These are phyloP conservation scores for Trichoderma koningii DNA, from an alignment of 2,329 filamentous ascomycete species.

Conservation along the genomic window DNA sequence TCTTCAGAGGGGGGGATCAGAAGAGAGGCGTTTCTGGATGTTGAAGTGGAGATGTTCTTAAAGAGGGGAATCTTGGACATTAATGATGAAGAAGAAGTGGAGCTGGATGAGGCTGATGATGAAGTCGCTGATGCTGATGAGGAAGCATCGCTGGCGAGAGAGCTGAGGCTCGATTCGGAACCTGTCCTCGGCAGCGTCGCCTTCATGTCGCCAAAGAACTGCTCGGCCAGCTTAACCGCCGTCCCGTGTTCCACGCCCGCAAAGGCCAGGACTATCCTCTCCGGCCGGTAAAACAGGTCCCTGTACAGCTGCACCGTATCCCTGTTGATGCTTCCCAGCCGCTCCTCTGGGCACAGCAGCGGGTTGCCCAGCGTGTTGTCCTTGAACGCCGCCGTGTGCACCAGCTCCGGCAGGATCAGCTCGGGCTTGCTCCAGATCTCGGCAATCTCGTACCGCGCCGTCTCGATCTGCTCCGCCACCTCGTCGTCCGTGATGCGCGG, in stretches of 20 bases:
- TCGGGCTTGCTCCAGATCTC: slow-evolving; percentile 99
- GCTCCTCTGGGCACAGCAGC: slow-evolving; percentile 83
- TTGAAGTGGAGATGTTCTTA: slow-evolving; percentile 81
- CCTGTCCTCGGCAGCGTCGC: slow-evolving; percentile 54
- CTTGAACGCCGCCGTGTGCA: slow-evolving; percentile 94
- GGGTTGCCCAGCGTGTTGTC: slow-evolving; percentile 96
- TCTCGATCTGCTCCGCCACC: slow-evolving; percentile 82
- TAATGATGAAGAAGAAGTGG: slow-evolving; percentile 57
- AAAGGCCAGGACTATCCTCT: slow-evolving; percentile 92
- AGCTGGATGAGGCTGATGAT: slow-evolving; percentile 10
- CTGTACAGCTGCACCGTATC: slow-evolving; percentile 76
- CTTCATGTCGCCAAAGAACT: slow-evolving; percentile 92
- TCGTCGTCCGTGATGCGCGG: slow-evolving; percentile 84
- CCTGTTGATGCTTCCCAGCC: slow-evolving; percentile 73
- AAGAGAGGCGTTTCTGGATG: slow-evolving; percentile 62
- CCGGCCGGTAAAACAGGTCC: slow-evolving; percentile 80
- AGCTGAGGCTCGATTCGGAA: slow-evolving; percentile 58
- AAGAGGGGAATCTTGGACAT: slow-evolving; percentile 86
- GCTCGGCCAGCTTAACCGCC: slow-evolving; percentile 76
- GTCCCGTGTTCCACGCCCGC: slow-evolving; percentile 82
- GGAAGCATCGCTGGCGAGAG: slow-evolving; percentile 41
- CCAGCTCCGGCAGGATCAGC: slow-evolving; percentile 89
- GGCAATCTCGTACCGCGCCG: slow-evolving; percentile 90
- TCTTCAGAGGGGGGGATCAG: slow-evolving; percentile 47
- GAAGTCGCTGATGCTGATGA: slow-evolving; percentile 39